These are phyloP conservation scores for Blastomyces gilchristii DNA, from an alignment of 2,329 filamentous ascomycete genomes.

Conservation along the genomic window DNA sequence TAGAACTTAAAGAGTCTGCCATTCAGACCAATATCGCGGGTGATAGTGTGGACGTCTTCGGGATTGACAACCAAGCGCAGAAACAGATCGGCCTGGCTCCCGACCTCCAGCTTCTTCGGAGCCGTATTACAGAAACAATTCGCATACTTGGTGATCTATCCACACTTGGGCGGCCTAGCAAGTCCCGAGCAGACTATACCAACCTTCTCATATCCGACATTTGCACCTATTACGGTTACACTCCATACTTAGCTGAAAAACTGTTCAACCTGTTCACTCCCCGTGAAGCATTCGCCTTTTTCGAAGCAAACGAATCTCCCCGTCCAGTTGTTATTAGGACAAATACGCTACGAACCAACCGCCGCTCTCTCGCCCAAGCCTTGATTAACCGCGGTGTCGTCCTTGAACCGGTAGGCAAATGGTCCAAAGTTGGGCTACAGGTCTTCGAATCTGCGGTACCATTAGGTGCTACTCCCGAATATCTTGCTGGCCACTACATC, in stretches of 20 bases:
- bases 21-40: constrained; percentile 89
- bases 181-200: constrained; percentile 81
- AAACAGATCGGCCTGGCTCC: constrained; percentile 61
- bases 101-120: constrained; percentile 78
- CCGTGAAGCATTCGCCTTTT: constrained; percentile 91
- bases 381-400: constrained; percentile 95
- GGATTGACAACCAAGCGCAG: constrained; percentile 48
- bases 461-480: constrained; percentile 91
- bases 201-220: constrained; percentile 80
- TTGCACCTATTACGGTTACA: constrained; percentile 95
- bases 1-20: constrained; percentile 73
- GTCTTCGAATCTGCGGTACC: constrained; percentile 85
- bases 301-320: constrained; percentile 94
- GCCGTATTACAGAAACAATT: constrained; percentile 84
- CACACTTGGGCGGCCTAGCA: constrained; percentile 65
- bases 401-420: constrained; percentile 92
- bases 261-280: constrained; percentile 86
- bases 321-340: constrained; percentile 92
- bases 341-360: constrained; percentile 75
- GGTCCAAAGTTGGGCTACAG: constrained; percentile 95
- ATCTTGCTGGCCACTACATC: constrained; percentile 95
- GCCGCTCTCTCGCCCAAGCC: constrained; percentile 75
- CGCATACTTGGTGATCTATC: constrained; percentile 83
- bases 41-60: constrained; percentile 56
- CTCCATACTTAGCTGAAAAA: constrained; percentile 88